phyloP scores from a whole-genome alignment of 805 yeast species.

The Nakazawaea molendinolei region DNA sequence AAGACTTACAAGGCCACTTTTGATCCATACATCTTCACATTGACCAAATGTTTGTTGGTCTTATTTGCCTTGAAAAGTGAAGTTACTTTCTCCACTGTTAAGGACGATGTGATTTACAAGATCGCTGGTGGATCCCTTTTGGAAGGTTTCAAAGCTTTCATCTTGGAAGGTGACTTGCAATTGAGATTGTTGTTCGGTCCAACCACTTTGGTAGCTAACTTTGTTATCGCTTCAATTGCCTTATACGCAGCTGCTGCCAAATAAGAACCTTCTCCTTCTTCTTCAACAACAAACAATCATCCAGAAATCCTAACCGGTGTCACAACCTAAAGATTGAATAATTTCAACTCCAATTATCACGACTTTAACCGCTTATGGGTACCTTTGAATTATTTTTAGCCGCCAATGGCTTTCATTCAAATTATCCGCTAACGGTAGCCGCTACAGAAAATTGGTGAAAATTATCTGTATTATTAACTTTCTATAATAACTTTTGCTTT shows the following conservation, averaged over 20 bases:
- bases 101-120: constrained; percentile 25
- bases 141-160: constrained; percentile 24
- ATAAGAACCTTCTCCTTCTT: background rate
- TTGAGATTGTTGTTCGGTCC: constrained; percentile 38
- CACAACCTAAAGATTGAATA: too few relatives aligned
- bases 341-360: too few relatives aligned
- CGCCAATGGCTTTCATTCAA: too few relatives aligned
- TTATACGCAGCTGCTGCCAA: constrained; percentile 32
- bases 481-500: too few relatives aligned
- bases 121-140: constrained; percentile 23
- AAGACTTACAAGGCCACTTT: constrained; percentile 31
- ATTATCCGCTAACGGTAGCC: too few relatives aligned
- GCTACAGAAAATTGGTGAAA: too few relatives aligned
- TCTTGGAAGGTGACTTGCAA: constrained; percentile 31
- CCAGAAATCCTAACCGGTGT: too few relatives aligned
- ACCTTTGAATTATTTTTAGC: too few relatives aligned
- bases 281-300: background rate
- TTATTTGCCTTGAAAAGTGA: constrained; percentile 28
- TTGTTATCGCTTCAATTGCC: constrained; percentile 39
- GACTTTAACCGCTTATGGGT: too few relatives aligned
- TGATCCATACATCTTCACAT: constrained; percentile 46
- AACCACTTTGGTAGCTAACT: constrained; percentile 39
- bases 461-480: too few relatives aligned
- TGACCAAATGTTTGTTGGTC: constrained; percentile 35
- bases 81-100: constrained; percentile 17